Base-by-base conservation (phyloP, 345 rosid species). In the Combretum micranthum region DNA sequence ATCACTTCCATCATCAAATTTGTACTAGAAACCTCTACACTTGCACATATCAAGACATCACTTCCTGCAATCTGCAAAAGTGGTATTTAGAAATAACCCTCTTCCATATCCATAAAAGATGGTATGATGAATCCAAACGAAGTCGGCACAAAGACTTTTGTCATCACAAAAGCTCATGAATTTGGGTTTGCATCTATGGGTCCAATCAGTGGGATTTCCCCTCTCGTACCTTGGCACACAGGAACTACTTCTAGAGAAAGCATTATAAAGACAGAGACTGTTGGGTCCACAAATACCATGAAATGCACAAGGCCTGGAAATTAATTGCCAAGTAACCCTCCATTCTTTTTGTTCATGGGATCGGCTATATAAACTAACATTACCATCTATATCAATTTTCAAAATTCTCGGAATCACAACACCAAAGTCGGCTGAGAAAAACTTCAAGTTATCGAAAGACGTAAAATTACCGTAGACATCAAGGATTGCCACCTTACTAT, bases 231-330 rank as follows among this genome's bases (percentile, higher is more conserved):
- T 66, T 1, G 66, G 66, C 14, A 15, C 44, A 45, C 79, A 75
- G 49, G 64, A 42, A 25, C 75, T 70, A 13, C 52, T 56, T 37
- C 71, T 55, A n/a, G 44, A 4, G 13, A 9, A 22, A 14, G 61
- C 72, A 55, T 25, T 42, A 43, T 63, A 66, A 4, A 18, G 43
- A 15, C 79, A 75, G 20, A 70, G 19, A 14, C 70, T 64, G 53
- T 75, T 70, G 2, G 61, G 64, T 15, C 79, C 79, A 45, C 79
- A 75, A n/a, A 62, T 53, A 20, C 75, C 79, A 63, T 67, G 75
- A 25, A 67, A 47, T 37, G 18, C 50, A 57, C 79, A 70, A 0
- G 70, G 72, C 4, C 53, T 37, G 1, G 57, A 47, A 2, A 66
- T 52, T 15, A 67, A 75, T 50, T 63, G 64, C 48, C 59, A 63